phyloP scores from a whole-genome alignment of 306 rosid genomes.

The Trifolium fragiferum region DNA sequence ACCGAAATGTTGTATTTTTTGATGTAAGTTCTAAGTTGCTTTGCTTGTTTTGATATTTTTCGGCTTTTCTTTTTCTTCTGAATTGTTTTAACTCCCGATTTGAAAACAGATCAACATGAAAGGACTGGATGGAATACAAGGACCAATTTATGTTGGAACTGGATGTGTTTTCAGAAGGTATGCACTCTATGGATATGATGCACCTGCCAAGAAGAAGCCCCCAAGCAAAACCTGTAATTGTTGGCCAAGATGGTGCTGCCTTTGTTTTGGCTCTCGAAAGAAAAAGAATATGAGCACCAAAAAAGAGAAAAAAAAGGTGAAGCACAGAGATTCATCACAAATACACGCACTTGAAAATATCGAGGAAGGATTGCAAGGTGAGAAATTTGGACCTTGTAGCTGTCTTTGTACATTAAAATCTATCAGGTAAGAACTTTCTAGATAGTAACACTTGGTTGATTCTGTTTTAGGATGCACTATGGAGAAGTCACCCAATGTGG shows the following conservation, averaged over 20 bases:
- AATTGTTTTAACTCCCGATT: conserved; percentile 17
- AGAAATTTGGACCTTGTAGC: conserved; percentile 16
- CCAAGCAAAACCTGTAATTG: conserved; percentile 82
- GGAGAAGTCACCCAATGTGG: conserved; percentile 46
- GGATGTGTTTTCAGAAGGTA: conserved; percentile 80
- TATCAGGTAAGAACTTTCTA: background rate
- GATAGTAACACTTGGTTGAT: conserved; percentile 14
- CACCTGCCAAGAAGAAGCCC: conserved; percentile 68
- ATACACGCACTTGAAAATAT: conserved; percentile 81
- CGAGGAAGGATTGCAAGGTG: conserved; percentile 58
- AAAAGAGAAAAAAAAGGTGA: conserved; percentile 58
- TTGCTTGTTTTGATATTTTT: conserved; percentile 2
- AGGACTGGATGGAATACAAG: conserved; percentile 82
- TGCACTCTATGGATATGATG: conserved; percentile 79
- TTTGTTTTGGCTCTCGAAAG: conserved; percentile 65
- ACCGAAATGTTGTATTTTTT: conserved; percentile 80
- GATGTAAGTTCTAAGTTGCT: conserved; percentile 57
- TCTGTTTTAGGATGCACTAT: conserved; percentile 46
- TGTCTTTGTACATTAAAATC: background rate
- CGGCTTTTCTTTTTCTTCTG: background rate
- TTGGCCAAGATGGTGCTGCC: conserved; percentile 79
- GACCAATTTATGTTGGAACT: conserved; percentile 85
- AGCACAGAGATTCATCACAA: conserved; percentile 80
- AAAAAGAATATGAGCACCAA: conserved; percentile 52
- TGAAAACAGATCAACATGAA: conserved; percentile 80